Conservation (phyloP, 148 eudicot genomes). For the Mesembryanthemum crystallinum region DNA sequence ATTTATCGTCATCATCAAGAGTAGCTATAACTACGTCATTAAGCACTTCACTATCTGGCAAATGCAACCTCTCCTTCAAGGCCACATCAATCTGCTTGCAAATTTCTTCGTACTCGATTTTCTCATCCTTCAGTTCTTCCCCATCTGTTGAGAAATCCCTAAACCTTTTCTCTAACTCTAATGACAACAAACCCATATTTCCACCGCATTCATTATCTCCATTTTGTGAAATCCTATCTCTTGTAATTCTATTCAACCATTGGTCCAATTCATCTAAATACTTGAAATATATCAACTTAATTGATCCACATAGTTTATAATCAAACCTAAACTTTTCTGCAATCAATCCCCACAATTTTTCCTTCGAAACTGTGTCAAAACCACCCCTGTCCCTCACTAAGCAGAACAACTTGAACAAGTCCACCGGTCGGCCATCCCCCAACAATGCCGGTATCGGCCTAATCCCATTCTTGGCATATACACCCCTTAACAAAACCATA, state of each 20-base stretch:
- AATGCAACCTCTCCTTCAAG: conserved; percentile 18
- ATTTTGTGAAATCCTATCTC: conserved; percentile 32
- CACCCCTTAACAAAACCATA: conserved; percentile 43
- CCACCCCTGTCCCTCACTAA: conserved; percentile 69
- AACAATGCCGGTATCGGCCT: conserved; percentile 56
- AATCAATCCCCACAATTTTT: conserved; percentile 63
- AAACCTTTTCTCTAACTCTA: conserved; percentile 50
- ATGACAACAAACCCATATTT: conserved; percentile 50
- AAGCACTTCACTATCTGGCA: conserved; percentile 14
- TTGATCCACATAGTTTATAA: conserved; percentile 29
- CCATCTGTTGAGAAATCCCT: conserved; percentile 25
- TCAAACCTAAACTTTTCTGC: conserved; percentile 56
- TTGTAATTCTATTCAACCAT: conserved; percentile 47
- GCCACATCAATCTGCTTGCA: conserved; percentile 25
- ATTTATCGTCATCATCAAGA: conserved; percentile 38
- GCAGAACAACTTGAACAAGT: conserved; percentile 77
- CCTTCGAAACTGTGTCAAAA: conserved; percentile 51
- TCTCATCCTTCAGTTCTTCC: conserved; percentile 16
- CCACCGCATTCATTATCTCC: conserved; percentile 43
- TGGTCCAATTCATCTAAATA: conserved; percentile 70
- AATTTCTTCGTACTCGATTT: conserved; percentile 23
- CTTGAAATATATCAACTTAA: conserved; percentile 59
- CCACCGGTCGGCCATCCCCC: conserved; percentile 51
- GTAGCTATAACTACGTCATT: conserved; percentile 14
- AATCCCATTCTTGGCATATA: conserved; percentile 40